Conservation (phyloP, 1,284 basidiomycete genomes). For the Peniophora sp. region DNA sequence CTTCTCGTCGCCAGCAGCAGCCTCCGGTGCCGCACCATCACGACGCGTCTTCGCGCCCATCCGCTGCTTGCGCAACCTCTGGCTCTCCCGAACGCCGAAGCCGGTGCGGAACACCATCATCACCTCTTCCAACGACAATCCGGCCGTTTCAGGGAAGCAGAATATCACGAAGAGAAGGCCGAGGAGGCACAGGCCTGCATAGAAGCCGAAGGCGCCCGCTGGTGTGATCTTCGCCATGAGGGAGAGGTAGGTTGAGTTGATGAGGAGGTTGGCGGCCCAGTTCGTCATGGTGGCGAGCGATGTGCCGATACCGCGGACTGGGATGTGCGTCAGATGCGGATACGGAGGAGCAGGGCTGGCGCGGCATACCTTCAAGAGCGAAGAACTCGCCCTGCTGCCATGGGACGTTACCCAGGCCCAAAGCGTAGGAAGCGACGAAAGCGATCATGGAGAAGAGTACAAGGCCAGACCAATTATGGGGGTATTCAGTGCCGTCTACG, state of each 20-base stretch:
- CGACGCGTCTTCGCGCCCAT: constrained; percentile 25
- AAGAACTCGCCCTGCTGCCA: constrained; percentile 88
- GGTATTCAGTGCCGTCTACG: constrained; percentile 56
- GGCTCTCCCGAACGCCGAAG: constrained; percentile 51
- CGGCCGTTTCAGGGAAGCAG: constrained; percentile 74
- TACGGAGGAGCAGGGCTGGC: neutral
- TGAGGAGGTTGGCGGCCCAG: constrained; percentile 76
- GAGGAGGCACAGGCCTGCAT: constrained; percentile 65
- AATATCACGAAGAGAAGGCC: constrained; percentile 64
- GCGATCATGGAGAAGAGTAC: constrained; percentile 77
- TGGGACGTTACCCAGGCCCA: constrained; percentile 71
- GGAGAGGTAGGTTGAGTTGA: constrained; percentile 73
- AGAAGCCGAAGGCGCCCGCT: constrained; percentile 74
- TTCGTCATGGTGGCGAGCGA: constrained; percentile 76
- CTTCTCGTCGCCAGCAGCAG: too few relatives aligned
- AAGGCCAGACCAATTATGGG: constrained; percentile 55
- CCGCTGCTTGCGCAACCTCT: constrained; percentile 30
- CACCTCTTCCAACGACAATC: constrained; percentile 73
- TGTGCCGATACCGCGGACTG: constrained; percentile 75
- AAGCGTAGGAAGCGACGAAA: constrained; percentile 79
- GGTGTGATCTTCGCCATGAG: constrained; percentile 74
- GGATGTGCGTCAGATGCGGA: neutral
- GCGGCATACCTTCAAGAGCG: constrained; percentile 53
- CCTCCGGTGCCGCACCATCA: constrained; percentile 1
- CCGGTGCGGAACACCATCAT: constrained; percentile 48